phyloP scores from a whole-genome alignment of 768 basidiomycete species.

The Russula virescens region DNA sequence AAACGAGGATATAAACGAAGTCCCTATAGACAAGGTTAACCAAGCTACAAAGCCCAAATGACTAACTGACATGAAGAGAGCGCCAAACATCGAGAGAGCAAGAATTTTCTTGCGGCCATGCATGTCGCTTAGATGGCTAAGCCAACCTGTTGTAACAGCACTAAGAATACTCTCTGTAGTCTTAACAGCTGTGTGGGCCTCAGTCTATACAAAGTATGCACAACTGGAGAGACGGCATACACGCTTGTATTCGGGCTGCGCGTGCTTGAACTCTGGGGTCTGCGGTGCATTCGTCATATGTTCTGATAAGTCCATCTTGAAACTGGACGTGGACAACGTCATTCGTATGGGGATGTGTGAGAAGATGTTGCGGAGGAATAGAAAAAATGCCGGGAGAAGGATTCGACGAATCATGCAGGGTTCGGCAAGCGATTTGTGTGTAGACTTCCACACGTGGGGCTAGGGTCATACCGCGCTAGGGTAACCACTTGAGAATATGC shows the following conservation, averaged over 20 bases:
- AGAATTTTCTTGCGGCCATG: constrained; percentile 24
- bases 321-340: constrained; percentile 5
- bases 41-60: background rate
- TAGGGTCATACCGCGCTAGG: constrained; percentile 23
- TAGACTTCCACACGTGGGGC: constrained; percentile 26
- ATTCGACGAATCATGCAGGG: constrained; percentile 8
- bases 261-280: constrained; percentile 24
- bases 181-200: constrained; percentile 19
- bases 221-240: constrained; percentile 12
- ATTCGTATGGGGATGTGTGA: background rate
- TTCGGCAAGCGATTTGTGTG: constrained; percentile 23
- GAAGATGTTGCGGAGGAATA: background rate
- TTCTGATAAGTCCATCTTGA: constrained; percentile 4
- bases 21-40: constrained; percentile 18
- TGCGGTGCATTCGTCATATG: constrained; percentile 16
- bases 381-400: background rate
- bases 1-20: constrained; percentile 25
- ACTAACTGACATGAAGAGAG: constrained; percentile 23
- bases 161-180: constrained; percentile 25
- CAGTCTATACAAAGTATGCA: background rate
- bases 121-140: constrained; percentile 22
- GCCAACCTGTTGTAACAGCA: constrained; percentile 25
- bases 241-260: constrained; percentile 25
- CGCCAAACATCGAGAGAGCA: constrained; percentile 23
- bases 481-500: background rate